Evolutionary conservation across 1,284 basidiomycete genomes (phyloP).

Genomic region (Sphagnurus paluster): DNA sequence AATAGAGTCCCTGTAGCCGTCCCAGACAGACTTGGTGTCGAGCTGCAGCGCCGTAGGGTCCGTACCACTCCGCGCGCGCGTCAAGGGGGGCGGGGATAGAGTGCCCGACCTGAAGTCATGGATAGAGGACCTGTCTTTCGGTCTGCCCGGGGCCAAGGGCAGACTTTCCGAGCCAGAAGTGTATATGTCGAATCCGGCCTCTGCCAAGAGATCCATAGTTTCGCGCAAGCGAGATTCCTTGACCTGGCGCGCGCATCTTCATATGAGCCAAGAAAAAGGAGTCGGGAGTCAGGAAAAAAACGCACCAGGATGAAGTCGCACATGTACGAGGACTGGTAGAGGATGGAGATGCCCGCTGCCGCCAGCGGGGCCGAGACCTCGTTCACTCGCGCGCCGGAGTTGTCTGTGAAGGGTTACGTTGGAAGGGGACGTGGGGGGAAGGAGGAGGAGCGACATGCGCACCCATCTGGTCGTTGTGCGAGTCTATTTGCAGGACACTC

Average conservation of each 20-base stretch:
- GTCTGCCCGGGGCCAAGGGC: slow-evolving; percentile 35
- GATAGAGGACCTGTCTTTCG: slow-evolving; percentile 37
- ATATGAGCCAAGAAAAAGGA: background rate
- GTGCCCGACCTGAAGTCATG: slow-evolving; percentile 38
- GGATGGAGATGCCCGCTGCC: slow-evolving; percentile 77
- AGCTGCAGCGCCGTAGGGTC: slow-evolving; percentile 11
- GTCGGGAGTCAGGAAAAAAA: slow-evolving; percentile 8
- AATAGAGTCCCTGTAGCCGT: slow-evolving; percentile 1
- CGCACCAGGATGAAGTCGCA: slow-evolving; percentile 82
- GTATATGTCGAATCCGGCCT: slow-evolving; percentile 69
- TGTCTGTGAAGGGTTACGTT: slow-evolving; percentile 41
- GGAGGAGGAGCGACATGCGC: slow-evolving; percentile 24
- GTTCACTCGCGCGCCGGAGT: slow-evolving; percentile 71
- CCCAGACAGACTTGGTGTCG: slow-evolving; percentile 11
- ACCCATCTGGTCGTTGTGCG: slow-evolving; percentile 68
- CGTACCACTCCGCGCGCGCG: slow-evolving; percentile 25
- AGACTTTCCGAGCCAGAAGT: slow-evolving; percentile 47
- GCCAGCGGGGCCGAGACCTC: slow-evolving; percentile 80
- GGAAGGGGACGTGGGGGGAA: slow-evolving; percentile 8
- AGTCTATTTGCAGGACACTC: slow-evolving; percentile 77
- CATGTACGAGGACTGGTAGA: slow-evolving; percentile 85
- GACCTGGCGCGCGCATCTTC: slow-evolving; percentile 41
- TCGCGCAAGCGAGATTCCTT: slow-evolving; percentile 65
- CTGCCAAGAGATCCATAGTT: slow-evolving; percentile 58
- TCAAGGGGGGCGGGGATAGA: slow-evolving; percentile 36